Base-by-base conservation (phyloP, 495 filamentous ascomycete species). In the Hypoxylon lenormandii region DNA sequence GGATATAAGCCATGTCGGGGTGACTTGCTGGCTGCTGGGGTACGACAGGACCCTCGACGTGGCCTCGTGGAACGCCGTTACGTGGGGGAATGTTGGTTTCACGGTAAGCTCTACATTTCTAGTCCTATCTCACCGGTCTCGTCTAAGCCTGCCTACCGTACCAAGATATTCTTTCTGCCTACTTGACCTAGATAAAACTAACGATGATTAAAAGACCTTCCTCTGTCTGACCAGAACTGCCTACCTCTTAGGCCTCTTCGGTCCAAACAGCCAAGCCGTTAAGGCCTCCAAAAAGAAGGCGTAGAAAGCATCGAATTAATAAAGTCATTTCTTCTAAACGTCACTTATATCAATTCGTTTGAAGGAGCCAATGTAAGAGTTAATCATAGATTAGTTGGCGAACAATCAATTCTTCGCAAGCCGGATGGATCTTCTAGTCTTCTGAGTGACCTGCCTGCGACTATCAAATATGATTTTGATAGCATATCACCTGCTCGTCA, bases 1-100 rank as follows among this genome's bases (percentile, higher is more conserved):
- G 12, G 91, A 93, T 65, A 77, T 92, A 51, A 88, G 87, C 3
- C 91, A 93, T 77, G 69, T 93, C n/a, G 86, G 78, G 30, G 82
- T 88, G 56, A 90, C 88, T 0, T 85, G 79, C 42, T 78, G 82
- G 64, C 85, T 77, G 2, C 82, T 93, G 65, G 90, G 88, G 4
- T 81, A 77, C 64, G 80, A 83, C 1, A 74, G 73, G 13, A 83
- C 86, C 51, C 16, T 85, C 13, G 82, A 88, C 64, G 76, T 90
- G 3, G 77, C 66, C 30, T 77, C 74, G 3, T 94, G 90, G 91
- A 92, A 91, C 66, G 74, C 82, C 22, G 80, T 91, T 78, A 85
- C 87, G 1, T 92, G 89, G 88, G 91, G 91, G 10, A 92, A 93
- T 69, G 81, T 94, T 46, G 89, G 85, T 0, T 77, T 82, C 19